Evolutionary conservation across 306 rosid species (phyloP).

Genomic region (Quercus robur): DNA sequence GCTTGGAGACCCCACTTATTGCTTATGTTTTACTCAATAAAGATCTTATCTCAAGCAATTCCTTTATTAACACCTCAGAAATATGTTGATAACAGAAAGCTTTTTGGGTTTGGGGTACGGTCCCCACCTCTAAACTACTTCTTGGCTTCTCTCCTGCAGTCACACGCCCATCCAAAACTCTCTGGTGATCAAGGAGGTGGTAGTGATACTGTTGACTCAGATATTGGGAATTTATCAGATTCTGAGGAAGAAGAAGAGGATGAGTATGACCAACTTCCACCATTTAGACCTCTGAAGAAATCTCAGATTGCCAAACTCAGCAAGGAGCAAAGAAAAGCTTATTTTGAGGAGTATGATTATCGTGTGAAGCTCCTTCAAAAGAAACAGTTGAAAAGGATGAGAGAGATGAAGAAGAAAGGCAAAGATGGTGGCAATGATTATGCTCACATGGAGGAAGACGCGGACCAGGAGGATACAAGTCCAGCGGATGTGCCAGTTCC

Average conservation of each 20-base stretch:
- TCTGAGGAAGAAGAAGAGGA: conserved; percentile 14
- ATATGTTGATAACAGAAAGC: conserved; percentile 26
- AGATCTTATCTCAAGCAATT: conserved; percentile 35
- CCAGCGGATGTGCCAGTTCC: not conserved
- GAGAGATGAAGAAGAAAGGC: conserved; percentile 10
- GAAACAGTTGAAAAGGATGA: conserved; percentile 12
- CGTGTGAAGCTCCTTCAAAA: conserved; percentile 15
- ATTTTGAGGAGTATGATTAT: conserved; percentile 17
- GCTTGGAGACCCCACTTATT: conserved; percentile 48
- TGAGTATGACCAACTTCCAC: conserved; percentile 13
- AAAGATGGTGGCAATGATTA: not conserved
- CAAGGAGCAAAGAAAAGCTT: conserved; percentile 18
- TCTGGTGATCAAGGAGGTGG: conserved; percentile 20
- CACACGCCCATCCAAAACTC: conserved; percentile 39
- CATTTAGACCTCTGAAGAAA: conserved; percentile 18
- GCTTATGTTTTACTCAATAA: conserved; percentile 45
- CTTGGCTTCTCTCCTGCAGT: conserved; percentile 37
- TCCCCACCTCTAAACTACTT: conserved; percentile 25
- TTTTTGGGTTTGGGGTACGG: conserved; percentile 18
- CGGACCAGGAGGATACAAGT: not conserved
- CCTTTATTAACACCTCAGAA: conserved; percentile 22
- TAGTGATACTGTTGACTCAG: not conserved
- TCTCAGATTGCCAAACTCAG: conserved; percentile 18
- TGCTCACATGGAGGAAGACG: not conserved
- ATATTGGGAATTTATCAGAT: not conserved